phyloP scores from a whole-genome alignment of 2,329 filamentous ascomycete genomes.

The Zasmidium citrigriseum region DNA sequence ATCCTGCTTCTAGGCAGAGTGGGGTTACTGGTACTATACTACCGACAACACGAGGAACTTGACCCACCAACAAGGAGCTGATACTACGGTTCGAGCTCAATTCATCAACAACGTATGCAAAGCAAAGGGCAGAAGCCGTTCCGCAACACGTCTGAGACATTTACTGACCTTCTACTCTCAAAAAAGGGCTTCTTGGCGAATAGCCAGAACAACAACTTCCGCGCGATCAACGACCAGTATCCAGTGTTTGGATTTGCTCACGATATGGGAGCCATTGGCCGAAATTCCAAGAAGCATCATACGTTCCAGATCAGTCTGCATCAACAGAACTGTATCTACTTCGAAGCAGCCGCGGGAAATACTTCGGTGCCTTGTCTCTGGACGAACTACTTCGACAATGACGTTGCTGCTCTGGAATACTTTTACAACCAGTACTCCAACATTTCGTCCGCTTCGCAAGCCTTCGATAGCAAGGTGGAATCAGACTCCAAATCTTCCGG shows the following conservation, averaged over 20 bases:
- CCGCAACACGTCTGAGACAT: no score
- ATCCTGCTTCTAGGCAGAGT: no score
- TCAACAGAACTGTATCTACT: conserved; percentile 54
- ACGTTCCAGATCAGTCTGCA: conserved; percentile 54
- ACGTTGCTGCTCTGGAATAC: conserved; percentile 45
- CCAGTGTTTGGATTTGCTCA: conserved; percentile 56
- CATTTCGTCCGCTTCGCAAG: conserved; percentile 37
- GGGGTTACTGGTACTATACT: conserved; percentile 52
- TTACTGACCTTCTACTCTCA: no score
- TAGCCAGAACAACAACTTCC: conserved; percentile 48
- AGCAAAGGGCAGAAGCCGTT: no score
- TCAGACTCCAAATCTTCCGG: conserved; percentile 48
- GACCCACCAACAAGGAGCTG: conserved; percentile 51
- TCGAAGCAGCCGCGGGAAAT: conserved; percentile 40
- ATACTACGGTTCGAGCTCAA: conserved; percentile 47
- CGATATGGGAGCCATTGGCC: conserved; percentile 49
- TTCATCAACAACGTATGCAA: conserved; percentile 39
- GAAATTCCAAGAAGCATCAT: conserved; percentile 35
- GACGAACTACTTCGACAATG: conserved; percentile 52
- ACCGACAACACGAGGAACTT: conserved; percentile 45
- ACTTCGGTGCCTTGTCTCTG: conserved; percentile 51
- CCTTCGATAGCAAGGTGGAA: conserved; percentile 47
- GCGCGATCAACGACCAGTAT: conserved; percentile 50
- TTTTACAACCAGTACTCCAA: conserved; percentile 52
- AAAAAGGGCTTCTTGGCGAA: conserved; percentile 35